These are phyloP conservation scores for Tetramitus jugosus DNA, from an alignment of 208 protist genomes.

Conservation along the genomic window DNA sequence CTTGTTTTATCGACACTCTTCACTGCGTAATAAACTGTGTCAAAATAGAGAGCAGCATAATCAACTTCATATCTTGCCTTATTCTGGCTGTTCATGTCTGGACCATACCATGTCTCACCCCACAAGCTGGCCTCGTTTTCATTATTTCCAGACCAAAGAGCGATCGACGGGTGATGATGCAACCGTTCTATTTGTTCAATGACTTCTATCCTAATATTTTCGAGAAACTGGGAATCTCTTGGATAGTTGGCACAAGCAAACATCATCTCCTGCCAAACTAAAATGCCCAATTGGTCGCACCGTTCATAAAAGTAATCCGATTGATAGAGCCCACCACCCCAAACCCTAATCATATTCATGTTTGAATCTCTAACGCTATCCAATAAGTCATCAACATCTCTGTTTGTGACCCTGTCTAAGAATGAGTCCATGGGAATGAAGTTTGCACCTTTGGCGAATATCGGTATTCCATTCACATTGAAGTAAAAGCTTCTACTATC, in stretches of 20 bases:
- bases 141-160: constrained; percentile 61
- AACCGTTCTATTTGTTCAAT: constrained; percentile 45
- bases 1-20: constrained; percentile 28
- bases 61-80: constrained; percentile 22
- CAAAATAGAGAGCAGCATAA: constrained; percentile 35
- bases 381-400: neutral
- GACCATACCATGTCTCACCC: neutral
- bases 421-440: constrained; percentile 17
- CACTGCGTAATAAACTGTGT: constrained; percentile 27
- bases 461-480: neutral
- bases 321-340: constrained; percentile 29
- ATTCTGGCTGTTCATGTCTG: neutral
- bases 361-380: neutral
- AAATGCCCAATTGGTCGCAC: constrained; percentile 21
- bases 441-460: constrained; percentile 15
- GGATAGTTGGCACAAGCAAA: constrained; percentile 26
- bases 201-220: neutral
- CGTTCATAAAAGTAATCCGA: constrained; percentile 19
- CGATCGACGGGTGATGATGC: constrained; percentile 44
- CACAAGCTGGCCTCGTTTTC: constrained; percentile 50
- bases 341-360: constrained; percentile 25
- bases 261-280: constrained; percentile 33
- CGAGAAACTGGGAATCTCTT: neutral
- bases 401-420: neutral
- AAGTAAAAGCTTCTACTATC: neutral